phyloP scores from a whole-genome alignment of 2,329 filamentous ascomycete species.

The Sarocladium brachiariae region DNA sequence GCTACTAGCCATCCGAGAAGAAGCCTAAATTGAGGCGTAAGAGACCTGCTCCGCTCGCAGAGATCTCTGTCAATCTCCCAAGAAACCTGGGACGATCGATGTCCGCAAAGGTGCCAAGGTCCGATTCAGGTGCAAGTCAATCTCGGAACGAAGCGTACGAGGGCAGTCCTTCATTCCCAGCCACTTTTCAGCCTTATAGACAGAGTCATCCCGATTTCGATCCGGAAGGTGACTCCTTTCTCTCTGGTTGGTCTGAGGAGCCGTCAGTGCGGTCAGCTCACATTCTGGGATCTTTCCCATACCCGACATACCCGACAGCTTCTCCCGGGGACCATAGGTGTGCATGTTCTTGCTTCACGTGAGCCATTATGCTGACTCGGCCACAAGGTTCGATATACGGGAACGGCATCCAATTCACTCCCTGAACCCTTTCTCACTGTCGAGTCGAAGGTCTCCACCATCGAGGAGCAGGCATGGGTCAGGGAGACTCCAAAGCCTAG shows the following conservation, averaged over 20 bases:
- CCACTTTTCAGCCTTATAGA: background rate
- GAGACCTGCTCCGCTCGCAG: conserved; percentile 23
- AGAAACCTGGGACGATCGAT: conserved; percentile 10
- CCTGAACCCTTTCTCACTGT: conserved; percentile 30
- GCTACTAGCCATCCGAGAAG: conserved; percentile 18
- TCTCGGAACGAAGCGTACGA: background rate
- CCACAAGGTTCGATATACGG: conserved; percentile 24
- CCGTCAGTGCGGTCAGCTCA: background rate
- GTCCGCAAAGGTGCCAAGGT: background rate
- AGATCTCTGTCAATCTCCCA: conserved; percentile 29
- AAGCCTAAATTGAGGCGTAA: conserved; percentile 23
- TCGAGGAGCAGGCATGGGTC: background rate
- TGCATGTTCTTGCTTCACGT: background rate
- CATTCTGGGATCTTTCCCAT: conserved; percentile 2
- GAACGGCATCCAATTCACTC: conserved; percentile 24
- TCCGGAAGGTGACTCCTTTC: background rate
- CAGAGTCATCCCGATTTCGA: background rate
- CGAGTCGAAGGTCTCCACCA: conserved; percentile 29
- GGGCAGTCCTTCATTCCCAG: background rate
- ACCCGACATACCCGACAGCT: background rate
- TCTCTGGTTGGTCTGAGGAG: background rate
- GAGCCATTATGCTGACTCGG: background rate
- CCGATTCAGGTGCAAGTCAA: background rate
- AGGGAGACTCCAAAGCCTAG: background rate
- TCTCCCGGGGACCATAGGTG: background rate